A percentile compares a stretch with the other conserved stretches of the same genome.
Evolutionary conservation across 129 eudicot species (phyloP).

Genomic region (Tagetes patula): DNA sequence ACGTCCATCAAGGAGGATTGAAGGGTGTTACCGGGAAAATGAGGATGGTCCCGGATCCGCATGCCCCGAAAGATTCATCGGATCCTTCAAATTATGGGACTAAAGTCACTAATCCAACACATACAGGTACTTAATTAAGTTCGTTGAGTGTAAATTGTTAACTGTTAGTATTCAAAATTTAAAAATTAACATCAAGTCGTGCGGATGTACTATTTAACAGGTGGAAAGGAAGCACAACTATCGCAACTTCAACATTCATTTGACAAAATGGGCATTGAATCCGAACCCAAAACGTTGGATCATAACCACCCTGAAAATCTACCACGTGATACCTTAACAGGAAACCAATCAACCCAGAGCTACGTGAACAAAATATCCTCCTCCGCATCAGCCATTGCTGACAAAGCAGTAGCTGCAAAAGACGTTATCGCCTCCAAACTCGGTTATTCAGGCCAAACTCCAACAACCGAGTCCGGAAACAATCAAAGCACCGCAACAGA

Average conservation of each 20-base stretch:
- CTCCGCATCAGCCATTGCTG: slow-evolving; percentile 45
- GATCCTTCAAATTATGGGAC: slow-evolving; percentile 46
- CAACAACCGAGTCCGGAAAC: background rate
- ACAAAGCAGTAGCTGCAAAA: slow-evolving; percentile 52
- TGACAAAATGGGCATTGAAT: slow-evolving; percentile 39
- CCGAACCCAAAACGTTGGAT: slow-evolving; percentile 30
- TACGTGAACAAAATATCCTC: slow-evolving; percentile 46
- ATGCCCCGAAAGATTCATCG: slow-evolving; percentile 34
- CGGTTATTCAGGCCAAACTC: slow-evolving; percentile 32
- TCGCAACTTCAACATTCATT: slow-evolving; percentile 40
- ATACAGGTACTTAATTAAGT: slow-evolving; percentile 27
- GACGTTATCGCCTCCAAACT: slow-evolving; percentile 50
- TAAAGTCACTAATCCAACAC: slow-evolving; percentile 58
- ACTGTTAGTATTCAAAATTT: no score
- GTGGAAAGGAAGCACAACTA: slow-evolving; percentile 45
- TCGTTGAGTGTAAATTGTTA: no score
- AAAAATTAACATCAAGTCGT: no score
- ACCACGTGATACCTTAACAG: slow-evolving; percentile 37
- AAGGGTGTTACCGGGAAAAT: slow-evolving; percentile 24
- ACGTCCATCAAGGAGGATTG: slow-evolving; percentile 16
- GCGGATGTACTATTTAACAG: slow-evolving; percentile 7
- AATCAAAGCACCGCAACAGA: slow-evolving; percentile 38
- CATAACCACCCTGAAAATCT: slow-evolving; percentile 30
- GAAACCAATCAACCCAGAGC: slow-evolving; percentile 34
- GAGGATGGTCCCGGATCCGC: slow-evolving; percentile 53